Base-by-base conservation (phyloP, 306 rosid species). In the Acacia confusa region DNA sequence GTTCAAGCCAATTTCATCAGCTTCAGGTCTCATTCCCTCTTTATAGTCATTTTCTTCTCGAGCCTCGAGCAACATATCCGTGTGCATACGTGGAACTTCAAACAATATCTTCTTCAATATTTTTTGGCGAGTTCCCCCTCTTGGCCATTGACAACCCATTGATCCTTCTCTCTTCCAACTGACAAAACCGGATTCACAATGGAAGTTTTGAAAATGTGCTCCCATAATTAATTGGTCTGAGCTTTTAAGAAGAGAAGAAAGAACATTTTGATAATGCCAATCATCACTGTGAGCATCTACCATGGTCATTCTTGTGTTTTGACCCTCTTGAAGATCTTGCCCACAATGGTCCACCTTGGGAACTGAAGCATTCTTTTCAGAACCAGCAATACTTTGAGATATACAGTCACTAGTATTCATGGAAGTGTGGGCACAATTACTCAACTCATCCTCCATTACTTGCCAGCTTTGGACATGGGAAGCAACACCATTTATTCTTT, bases 351-450 rank as follows among this genome's bases (percentile, higher is more conserved):
- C 88, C 73, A 24, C 79, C 47, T 84, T 84, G 14, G 86, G 78
- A 79, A 71, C 80, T 24, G 83, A 78, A 81, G 76, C 83, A 55
- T 78, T 80, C 55, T 78, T 88, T 79, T 86, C 92, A 70, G 89
- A 85, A 74, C 85, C 79, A n/a, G 83, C 87, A 45, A 92, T 80
- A 72, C 91, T 89, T 78, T 94, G 95, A 77, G 98, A 94, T 87
- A 94, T 88, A 64, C 98, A 89, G 52, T 94, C 98, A 79, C 95
- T 92, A n/a, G 98, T 89, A 81, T 88, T 91, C 93, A 90, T 83
- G 73, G 97, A 93, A 68, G 90, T 87, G 73, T 70, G 91, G 58
- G 86, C 81, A 77, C 91, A 83, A 64, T 91, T 91, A 82, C 94
- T 88, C 34, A 88, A 53, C 70, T 90, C 97, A 47, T 94, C 98